Evolutionary conservation across 306 rosid genomes (phyloP).

Genomic region (Prunus persica): DNA sequence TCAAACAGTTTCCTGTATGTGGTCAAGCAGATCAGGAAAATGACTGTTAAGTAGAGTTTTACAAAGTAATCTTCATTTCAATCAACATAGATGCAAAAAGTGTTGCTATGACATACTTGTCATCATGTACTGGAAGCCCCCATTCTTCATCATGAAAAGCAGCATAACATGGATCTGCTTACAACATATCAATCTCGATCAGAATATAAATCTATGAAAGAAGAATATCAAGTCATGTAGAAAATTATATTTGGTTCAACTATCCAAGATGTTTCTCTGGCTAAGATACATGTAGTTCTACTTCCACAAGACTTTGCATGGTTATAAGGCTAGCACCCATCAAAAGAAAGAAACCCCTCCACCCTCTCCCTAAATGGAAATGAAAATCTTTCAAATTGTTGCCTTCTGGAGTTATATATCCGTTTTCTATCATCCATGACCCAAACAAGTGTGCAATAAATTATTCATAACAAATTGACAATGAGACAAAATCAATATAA

Average conservation of each 20-base stretch:
- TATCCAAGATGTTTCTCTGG: neutral
- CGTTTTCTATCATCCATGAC: neutral
- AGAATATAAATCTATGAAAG: slow-evolving; percentile 21
- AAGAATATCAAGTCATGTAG: slow-evolving; percentile 9
- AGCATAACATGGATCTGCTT: slow-evolving; percentile 58
- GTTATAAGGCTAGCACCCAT: neutral
- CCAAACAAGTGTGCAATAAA: neutral
- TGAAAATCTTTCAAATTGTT: neutral
- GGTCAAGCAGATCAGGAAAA: slow-evolving; percentile 31
- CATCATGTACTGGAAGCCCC: slow-evolving; percentile 85
- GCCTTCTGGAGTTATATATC: neutral
- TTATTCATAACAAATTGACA: neutral
- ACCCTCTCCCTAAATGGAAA: neutral
- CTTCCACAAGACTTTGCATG: slow-evolving; percentile 1
- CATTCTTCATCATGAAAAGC: slow-evolving; percentile 84
- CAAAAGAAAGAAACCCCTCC: neutral
- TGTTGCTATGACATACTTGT: slow-evolving; percentile 49
- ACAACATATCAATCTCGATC: slow-evolving; percentile 33
- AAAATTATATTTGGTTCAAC: slow-evolving; percentile 1
- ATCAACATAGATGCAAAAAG: slow-evolving; percentile 19
- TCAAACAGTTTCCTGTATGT: slow-evolving; percentile 71
- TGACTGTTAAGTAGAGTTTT: slow-evolving; percentile 4
- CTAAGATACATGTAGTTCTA: neutral
- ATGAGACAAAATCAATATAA: neutral
- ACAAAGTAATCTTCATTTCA: neutral